Base-by-base conservation (phyloP, 1,139 yeast genomes). In the Suhomyces terraborum region DNA sequence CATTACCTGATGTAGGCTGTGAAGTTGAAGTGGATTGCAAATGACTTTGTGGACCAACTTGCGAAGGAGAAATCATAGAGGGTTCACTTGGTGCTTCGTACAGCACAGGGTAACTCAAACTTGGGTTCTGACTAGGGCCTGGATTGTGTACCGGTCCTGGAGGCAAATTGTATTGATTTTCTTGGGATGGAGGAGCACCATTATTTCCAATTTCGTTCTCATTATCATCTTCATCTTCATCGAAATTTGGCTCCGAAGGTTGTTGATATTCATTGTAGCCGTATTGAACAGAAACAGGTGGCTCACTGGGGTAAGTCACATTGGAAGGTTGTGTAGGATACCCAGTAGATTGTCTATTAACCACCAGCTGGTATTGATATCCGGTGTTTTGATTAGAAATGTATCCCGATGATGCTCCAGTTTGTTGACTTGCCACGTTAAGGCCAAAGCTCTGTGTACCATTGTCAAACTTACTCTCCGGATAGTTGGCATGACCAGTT, bases 171-270 rank as follows among this genome's bases (percentile, higher is more conserved):
- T 24, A 24, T 6, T 24, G 27, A 10, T 24, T 24, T 24, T 22
- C 24, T 22, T 24, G 27, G 8, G 4, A 9, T 12, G 6, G 8
- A 8, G 8, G 16, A 10, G 27, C 13, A 6, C 16, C 16, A n/a
- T n/a, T n/a, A n/a, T n/a, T n/a, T n/a, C n/a, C n/a, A n/a, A 6
- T 2, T 4, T 14, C 21, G 21, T 16, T 26, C 27, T 14, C 19
- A 35, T 8, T 22, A 26, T 39, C 44, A 17, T 40, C 41, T 6
- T 37, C 49, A 2, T 42, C 46, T 7, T 33, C 38, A 4, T 43
- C 51, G 24, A 43, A 39, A 6, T 32, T 32, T 13, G 52, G 51
- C 38, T 43, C 50, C 4, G 52, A 47, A 2, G 51, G 51, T 24
- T 42, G 48, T 6, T 33, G 44, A 33, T 41, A 47, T 18, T 25